These are phyloP conservation scores for Cytospora chrysosperma DNA, from an alignment of 2,329 filamentous ascomycete genomes.

Conservation along the genomic window DNA sequence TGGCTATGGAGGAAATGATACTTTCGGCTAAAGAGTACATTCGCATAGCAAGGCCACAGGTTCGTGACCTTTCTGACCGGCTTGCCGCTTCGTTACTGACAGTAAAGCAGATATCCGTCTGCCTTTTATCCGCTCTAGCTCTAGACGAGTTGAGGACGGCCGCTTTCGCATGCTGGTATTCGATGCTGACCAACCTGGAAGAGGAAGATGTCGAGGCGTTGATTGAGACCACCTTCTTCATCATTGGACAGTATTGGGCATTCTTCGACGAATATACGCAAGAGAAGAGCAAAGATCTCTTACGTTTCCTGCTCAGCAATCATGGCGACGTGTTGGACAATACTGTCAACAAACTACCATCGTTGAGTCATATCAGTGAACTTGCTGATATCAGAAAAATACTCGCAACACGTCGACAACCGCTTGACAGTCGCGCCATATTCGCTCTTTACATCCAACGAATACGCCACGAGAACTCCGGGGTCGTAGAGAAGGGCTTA, in stretches of 20 bases:
- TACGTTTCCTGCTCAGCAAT: conserved; percentile 64
- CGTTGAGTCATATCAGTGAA: conserved; percentile 67
- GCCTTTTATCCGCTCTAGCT: conserved; percentile 78
- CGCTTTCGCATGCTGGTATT: conserved; percentile 81
- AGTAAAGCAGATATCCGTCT: conserved; percentile 74
- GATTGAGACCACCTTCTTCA: conserved; percentile 85
- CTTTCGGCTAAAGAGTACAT: conserved; percentile 70
- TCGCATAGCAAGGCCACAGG: conserved; percentile 80
- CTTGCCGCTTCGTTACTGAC: conserved; percentile 28
- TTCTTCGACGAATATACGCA: conserved; percentile 62
- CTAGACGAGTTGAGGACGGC: conserved; percentile 71
- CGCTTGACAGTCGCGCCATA: conserved; percentile 64
- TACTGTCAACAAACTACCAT: conserved; percentile 75
- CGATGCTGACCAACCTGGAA: conserved; percentile 72
- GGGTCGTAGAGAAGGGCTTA: conserved; percentile 80
- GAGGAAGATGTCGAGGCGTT: conserved; percentile 77
- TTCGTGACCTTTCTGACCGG: conserved; percentile 32
- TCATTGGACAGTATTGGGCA: conserved; percentile 80
- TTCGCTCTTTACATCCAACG: conserved; percentile 72
- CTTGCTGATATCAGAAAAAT: conserved; percentile 67
- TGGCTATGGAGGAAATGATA: conserved; percentile 86
- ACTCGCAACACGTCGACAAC: conserved; percentile 62
- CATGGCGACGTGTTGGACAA: conserved; percentile 61
- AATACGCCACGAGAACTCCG: conserved; percentile 78
- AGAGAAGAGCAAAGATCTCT: conserved; percentile 57